Conservation (phyloP, 169 alveolate genomes). For the Prorocentrum cordatum region DNA sequence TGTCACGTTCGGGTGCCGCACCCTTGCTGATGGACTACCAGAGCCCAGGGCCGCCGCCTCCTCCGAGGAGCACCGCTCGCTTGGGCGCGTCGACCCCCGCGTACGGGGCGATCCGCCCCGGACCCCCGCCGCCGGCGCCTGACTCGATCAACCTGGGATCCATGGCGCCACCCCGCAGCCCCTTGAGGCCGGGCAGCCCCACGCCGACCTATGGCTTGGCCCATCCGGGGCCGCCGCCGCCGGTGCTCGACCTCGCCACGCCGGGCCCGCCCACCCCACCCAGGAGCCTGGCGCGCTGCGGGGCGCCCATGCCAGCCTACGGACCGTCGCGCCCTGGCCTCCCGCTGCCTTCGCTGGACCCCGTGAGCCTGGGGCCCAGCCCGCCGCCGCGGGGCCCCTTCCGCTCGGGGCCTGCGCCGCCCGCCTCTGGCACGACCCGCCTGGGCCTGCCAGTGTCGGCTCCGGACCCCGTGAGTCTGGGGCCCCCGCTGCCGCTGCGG, state of each 20-base stretch:
- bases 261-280: background rate
- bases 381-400: background rate
- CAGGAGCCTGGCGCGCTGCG: background rate
- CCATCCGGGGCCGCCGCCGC: background rate
- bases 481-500: background rate
- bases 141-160: too few species aligned
- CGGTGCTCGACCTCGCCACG: background rate
- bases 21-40: too few species aligned
- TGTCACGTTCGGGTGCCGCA: too few species aligned
- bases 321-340: background rate
- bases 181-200: background rate
- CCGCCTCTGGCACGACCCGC: background rate
- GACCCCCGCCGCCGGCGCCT: too few species aligned
- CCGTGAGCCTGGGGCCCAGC: constrained; percentile 1
- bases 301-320: background rate
- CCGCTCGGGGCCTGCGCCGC: background rate
- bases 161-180: background rate
- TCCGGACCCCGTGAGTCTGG: constrained; percentile 1
- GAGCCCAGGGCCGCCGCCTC: background rate
- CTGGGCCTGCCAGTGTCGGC: background rate
- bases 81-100: too few species aligned
- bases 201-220: background rate
- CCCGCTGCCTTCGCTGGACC: background rate
- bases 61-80: background rate
- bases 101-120: too few species aligned